Base-by-base conservation (phyloP, 1,139 yeast species). In the Geotrichum histeridarum region DNA sequence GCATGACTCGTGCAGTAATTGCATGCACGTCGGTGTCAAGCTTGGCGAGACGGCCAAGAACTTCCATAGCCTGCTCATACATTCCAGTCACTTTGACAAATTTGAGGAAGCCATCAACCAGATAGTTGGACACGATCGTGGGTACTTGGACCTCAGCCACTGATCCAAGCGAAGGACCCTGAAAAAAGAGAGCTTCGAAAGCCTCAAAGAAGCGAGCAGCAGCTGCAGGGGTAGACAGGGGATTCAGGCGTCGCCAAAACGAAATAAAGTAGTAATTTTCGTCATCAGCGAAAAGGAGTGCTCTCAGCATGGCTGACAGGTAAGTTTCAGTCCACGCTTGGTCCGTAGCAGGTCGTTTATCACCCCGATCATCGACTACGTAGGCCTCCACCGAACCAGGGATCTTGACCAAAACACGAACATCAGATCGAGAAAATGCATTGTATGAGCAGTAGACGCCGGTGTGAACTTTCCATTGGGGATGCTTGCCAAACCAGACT, bases 361-460 rank as follows among this genome's bases (percentile, higher is more conserved):
- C 81, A 22, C 84, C 84, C 42, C 72, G 69, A 8, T 74, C 73
- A 59, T 79, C 80, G 53, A 87, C 74, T 22, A 84, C 78, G 66
- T 80, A 85, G 1, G 95, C 84, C 65, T 88, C 94, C 9, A 84
- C 82, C 50, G 94, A 88, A 71, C 93, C 93, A 0, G 91, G 91
- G 48, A 82, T 75, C 50, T 77, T 77, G 37, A 82, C 87, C 22
- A 82, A 75, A 7, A 88, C 90, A 42, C 94, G 77, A 61, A 86
- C 77, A 65, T 88, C 96, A 17, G 80, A 74, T 56, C 77, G 76
- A 4, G 86, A 77, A 63, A 88, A 86, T 3, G 86, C 83, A 70
- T 84, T 83, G 74, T 81, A 85, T 1, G 82, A 75, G 58, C 86
- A 81, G 65, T 79, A 83, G 1, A 83, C 78, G 54, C 91, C 86